Evolutionary conservation across 2,329 filamentous ascomycete genomes (phyloP).

Genomic region (Colletotrichum sidae): DNA sequence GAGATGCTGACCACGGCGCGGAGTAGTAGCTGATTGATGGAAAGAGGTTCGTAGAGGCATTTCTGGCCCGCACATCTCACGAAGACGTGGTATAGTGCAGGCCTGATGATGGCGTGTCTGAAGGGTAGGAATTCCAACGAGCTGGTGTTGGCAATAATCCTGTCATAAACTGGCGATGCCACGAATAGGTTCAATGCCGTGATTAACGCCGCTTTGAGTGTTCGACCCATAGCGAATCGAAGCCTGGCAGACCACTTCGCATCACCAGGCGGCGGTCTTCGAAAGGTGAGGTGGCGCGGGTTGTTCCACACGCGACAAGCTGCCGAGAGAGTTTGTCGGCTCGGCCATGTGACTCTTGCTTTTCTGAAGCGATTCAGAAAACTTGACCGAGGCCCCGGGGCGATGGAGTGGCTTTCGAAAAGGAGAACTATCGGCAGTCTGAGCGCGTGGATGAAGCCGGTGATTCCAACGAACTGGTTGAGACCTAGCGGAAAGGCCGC

Average conservation of each 20-base stretch:
- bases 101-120: constrained; percentile 5
- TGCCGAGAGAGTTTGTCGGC: neutral
- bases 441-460: constrained; percentile 2
- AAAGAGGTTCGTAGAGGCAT: neutral
- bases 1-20: constrained; percentile 14
- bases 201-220: neutral
- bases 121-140: constrained; percentile 2
- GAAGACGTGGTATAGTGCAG: neutral
- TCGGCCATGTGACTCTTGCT: neutral
- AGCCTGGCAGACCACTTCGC: neutral
- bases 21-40: neutral
- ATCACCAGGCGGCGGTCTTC: neutral
- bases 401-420: neutral
- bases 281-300: neutral
- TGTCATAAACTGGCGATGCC: neutral
- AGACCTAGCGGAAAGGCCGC: neutral
- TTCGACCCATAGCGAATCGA: neutral
- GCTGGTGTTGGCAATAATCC: neutral
- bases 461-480: neutral
- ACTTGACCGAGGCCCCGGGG: neutral
- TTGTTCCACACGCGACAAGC: constrained; percentile 21
- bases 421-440: constrained; percentile 4
- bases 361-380: neutral
- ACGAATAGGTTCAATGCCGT: neutral
- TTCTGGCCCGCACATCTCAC: neutral